Conservation (phyloP, 495 filamentous ascomycete genomes). For the Aspergillus carlsbadensis region DNA sequence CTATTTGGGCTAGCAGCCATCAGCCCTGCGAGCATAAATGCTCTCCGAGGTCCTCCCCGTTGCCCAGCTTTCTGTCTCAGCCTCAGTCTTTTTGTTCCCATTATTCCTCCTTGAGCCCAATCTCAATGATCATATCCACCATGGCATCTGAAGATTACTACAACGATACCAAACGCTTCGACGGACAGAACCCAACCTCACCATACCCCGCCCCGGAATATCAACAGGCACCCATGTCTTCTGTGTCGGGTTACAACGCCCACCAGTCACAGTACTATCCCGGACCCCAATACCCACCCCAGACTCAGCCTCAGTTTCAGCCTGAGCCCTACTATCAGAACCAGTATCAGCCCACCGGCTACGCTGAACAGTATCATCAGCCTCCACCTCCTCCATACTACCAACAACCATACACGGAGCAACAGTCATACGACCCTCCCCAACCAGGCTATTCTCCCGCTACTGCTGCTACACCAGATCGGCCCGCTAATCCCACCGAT, state of each 20-base stretch:
- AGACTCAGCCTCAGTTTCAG: neutral
- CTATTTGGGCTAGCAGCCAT: neutral
- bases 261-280: neutral
- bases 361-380: neutral
- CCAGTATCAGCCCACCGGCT: no score
- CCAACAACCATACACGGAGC: neutral
- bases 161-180: neutral
- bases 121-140: neutral
- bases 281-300: neutral
- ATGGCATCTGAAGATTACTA: slow-evolving; percentile 7
- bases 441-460: neutral
- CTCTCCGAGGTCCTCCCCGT: neutral
- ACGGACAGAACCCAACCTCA: neutral
- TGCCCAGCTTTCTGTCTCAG: neutral
- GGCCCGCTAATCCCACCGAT: neutral
- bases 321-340: no score
- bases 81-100: neutral
- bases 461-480: neutral
- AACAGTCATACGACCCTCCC: neutral
- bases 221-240: neutral
- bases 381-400: neutral
- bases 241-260: neutral
- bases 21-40: neutral
- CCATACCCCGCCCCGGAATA: neutral
- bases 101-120: neutral